Percentiles rank a stretch among this genome's conserved stretches.
Evolutionary conservation across 768 basidiomycete genomes (phyloP).

Genomic region (Gloeostereum incarnatum): DNA sequence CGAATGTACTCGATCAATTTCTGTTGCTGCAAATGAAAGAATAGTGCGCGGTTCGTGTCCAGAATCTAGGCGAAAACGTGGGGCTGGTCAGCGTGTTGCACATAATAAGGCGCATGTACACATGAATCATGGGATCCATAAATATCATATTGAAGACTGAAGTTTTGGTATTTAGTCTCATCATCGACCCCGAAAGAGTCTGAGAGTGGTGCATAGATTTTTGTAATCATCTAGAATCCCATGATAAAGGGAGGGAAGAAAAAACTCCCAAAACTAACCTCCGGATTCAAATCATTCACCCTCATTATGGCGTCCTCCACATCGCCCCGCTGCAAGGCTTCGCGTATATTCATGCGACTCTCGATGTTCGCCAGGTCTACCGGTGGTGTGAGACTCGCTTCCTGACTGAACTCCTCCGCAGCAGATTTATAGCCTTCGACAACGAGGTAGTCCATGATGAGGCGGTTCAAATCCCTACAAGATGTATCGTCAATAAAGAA

Average conservation of each 20-base stretch:
- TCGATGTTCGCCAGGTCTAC: slow-evolving; percentile 91
- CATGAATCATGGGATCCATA: not conserved
- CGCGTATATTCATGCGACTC: slow-evolving; percentile 88
- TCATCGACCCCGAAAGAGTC: slow-evolving; percentile 71
- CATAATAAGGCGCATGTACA: slow-evolving; percentile 3
- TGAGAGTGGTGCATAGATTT: slow-evolving; percentile 99
- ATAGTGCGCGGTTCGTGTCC: slow-evolving; percentile 88
- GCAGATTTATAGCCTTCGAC: slow-evolving; percentile 97
- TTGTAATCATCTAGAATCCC: slow-evolving; percentile 87
- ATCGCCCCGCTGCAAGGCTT: slow-evolving; percentile 89
- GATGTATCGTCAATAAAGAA: slow-evolving; percentile 17
- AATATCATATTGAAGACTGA: slow-evolving; percentile 94
- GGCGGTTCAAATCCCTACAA: slow-evolving; percentile 81
- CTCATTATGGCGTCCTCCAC: slow-evolving; percentile 93
- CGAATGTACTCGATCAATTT: slow-evolving; percentile 93
- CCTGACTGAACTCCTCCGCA: slow-evolving; percentile 89
- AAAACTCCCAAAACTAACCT: slow-evolving; percentile 67
- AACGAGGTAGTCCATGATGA: slow-evolving; percentile 96
- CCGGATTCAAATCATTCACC: slow-evolving; percentile 93
- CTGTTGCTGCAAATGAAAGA: slow-evolving; percentile 95
- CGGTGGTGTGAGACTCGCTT: slow-evolving; percentile 67
- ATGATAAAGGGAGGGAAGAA: slow-evolving; percentile 7
- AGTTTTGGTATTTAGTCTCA: slow-evolving; percentile 78
- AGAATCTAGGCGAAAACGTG: slow-evolving; percentile 59
- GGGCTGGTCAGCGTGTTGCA: slow-evolving; percentile 13